Percentiles rank a stretch among this genome's conserved stretches.
Conservation (phyloP, 2,329 filamentous ascomycete species). For the Exophiala sideris region DNA sequence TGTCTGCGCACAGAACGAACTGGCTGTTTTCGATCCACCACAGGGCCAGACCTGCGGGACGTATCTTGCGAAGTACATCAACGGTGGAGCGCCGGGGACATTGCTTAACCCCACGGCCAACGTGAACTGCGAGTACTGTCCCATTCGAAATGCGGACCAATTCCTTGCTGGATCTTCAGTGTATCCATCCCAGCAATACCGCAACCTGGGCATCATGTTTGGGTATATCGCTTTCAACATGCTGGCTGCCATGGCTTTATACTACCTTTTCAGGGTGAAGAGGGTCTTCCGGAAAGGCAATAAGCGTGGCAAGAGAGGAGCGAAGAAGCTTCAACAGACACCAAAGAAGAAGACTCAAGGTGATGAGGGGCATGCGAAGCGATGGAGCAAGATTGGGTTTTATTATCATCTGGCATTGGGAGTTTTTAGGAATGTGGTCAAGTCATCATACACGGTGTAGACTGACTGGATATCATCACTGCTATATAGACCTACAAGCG, state of each 20-base stretch:
- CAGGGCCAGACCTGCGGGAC: slow-evolving; percentile 54
- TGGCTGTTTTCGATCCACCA: slow-evolving; percentile 44
- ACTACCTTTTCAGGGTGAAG: slow-evolving; percentile 46
- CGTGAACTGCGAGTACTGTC: slow-evolving; percentile 57
- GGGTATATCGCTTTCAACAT: slow-evolving; percentile 60
- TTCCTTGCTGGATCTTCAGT: slow-evolving; percentile 46
- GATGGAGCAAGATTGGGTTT: slow-evolving; percentile 1
- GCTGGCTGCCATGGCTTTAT: slow-evolving; percentile 53
- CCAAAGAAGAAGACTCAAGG: slow-evolving; percentile 26
- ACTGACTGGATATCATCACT: neutral
- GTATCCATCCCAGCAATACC: slow-evolving; percentile 60
- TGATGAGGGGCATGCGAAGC: neutral
- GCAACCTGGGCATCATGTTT: slow-evolving; percentile 65
- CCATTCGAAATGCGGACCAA: slow-evolving; percentile 37
- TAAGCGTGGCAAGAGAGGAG: slow-evolving; percentile 41
- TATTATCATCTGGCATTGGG: slow-evolving; percentile 6
- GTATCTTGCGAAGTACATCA: slow-evolving; percentile 53
- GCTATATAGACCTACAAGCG: neutral
- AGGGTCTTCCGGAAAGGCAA: slow-evolving; percentile 9
- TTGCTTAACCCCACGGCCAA: slow-evolving; percentile 60
- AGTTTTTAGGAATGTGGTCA: slow-evolving; percentile 4
- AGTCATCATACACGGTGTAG: neutral
- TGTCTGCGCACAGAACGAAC: slow-evolving; percentile 65
- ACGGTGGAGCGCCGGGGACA: slow-evolving; percentile 46
- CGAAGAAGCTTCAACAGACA: slow-evolving; percentile 42